These are phyloP conservation scores for Mycosphaerella sp. DNA, from an alignment of 2,329 filamentous ascomycete genomes.

Conservation along the genomic window DNA sequence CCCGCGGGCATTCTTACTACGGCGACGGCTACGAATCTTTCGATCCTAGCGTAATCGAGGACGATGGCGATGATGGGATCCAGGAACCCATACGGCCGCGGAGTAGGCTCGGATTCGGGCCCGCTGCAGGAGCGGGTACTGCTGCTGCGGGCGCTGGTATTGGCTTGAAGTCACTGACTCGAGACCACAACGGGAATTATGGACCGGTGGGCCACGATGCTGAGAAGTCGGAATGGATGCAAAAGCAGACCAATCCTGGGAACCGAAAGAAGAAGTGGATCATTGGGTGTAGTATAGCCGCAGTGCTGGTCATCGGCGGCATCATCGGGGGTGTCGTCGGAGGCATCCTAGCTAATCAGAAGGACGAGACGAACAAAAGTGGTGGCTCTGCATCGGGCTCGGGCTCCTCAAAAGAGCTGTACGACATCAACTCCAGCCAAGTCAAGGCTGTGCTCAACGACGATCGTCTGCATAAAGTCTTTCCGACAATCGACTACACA, in stretches of 20 bases:
- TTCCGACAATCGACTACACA: constrained; percentile 93
- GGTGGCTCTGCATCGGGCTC: constrained; percentile 8
- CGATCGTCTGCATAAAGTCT: constrained; percentile 77
- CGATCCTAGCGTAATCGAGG: constrained; percentile 72
- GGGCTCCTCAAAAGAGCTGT: constrained; percentile 48
- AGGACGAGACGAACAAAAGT: constrained; percentile 3
- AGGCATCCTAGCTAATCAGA: constrained; percentile 54
- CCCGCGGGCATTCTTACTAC: constrained; percentile 21
- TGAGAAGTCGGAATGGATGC: constrained; percentile 63
- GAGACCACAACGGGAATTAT: constrained; percentile 44
- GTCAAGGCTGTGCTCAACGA: constrained; percentile 81
- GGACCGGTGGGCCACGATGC: constrained; percentile 45
- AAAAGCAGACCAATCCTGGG: constrained; percentile 54
- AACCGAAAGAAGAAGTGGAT: constrained; percentile 65
- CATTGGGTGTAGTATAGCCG: constrained; percentile 49
- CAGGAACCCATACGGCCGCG: constrained; percentile 40
- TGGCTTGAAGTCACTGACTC: constrained; percentile 37
- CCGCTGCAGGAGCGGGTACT: constrained; percentile 37
- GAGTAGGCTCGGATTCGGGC: constrained; percentile 12
- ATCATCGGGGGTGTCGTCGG: constrained; percentile 71
- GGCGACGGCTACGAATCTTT: constrained; percentile 37
- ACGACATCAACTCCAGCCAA: constrained; percentile 62
- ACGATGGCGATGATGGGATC: constrained; percentile 83
- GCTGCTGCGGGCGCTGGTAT: constrained; percentile 29
- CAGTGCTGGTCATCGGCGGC: constrained; percentile 59